Evolutionary conservation across 805 yeast genomes (phyloP), one percentile per base, ranked within the genome.

Genomic region (Wickerhamomyces rabaulensis): DNA sequence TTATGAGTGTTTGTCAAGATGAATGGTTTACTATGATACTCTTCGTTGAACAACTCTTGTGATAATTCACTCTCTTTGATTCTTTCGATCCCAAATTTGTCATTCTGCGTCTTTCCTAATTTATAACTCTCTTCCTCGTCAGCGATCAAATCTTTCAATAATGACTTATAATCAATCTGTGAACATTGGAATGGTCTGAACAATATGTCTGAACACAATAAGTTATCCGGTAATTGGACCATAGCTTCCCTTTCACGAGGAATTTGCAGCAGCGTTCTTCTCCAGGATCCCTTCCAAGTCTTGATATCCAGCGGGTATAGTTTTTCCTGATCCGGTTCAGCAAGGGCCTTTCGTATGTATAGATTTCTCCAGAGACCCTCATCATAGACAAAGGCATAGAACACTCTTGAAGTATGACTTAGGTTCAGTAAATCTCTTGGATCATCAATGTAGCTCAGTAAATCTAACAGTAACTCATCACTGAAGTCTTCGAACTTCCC

Each of bases 181-280:
- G 95, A 74, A 52, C 94, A 83, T 58, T 87, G 94, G 57, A 77
- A 89, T 3, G 97, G 96, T 43, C 94, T 72, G 62, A 82, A 90
- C 13, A 91, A 63, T n/a, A 78, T 54, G 59, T 90, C 97, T 0
- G 95, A 85, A 60, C 84, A 87, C 4, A 89, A 55, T 27, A 79
- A 55, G 49, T 75, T 74, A 23, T 67, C 75, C 0, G 70, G 67
- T 21, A 81, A 64, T 48, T 74, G 73, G 8, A 82, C 53, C 13
- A 50, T 47, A 15, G 79, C 74, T 25, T 79, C 83, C 25, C 61
- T 62, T 12, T 65, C 46, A 9, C 53, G 57, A 7, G 65, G 56
- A n/a, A 73, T 50, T 0, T 65, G 60, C 50, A 80, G 63, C 29
- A 77, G 67, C 3, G 92, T 80, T 35, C 75, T 67, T 54, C 91